A percentile compares a stretch with the other conserved stretches of the same genome.
Evolutionary conservation across 331 rosid species (phyloP).

Genomic region (Quercus phellos): DNA sequence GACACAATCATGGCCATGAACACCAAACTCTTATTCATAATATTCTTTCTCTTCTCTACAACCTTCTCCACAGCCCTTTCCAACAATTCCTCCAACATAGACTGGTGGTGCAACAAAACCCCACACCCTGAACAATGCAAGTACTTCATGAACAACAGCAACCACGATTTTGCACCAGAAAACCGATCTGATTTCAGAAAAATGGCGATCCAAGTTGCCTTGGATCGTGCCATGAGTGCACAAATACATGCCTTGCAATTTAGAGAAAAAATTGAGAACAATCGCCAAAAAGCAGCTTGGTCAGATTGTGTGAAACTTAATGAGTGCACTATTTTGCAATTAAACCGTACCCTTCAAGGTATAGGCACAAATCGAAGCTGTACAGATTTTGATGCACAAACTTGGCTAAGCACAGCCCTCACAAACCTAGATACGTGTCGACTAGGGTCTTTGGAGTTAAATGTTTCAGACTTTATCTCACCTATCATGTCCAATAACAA

Average conservation of each 20-base stretch:
- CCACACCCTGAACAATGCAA: conserved; percentile 73
- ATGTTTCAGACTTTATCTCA: conserved; percentile 28
- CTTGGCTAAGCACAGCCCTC: conserved; percentile 86
- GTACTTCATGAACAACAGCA: conserved; percentile 36
- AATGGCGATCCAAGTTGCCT: conserved; percentile 36
- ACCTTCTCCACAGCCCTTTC: conserved; percentile 40
- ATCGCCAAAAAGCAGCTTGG: conserved; percentile 39
- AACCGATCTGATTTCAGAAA: conserved; percentile 46
- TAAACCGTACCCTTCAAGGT: conserved; percentile 54
- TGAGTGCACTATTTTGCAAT: conserved; percentile 47
- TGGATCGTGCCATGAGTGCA: conserved; percentile 40
- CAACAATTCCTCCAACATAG: conserved; percentile 28
- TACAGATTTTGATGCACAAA: conserved; percentile 64
- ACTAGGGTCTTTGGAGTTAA: conserved; percentile 44
- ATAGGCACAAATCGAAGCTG: conserved; percentile 17
- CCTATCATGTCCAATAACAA: conserved; percentile 32
- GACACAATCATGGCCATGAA: conserved; percentile 26
- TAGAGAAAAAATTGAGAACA: conserved; percentile 6
- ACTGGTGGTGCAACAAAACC: conserved; percentile 72
- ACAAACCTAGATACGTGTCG: conserved; percentile 62
- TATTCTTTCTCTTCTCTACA: conserved; percentile 27
- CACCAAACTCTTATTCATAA: conserved; percentile 2
- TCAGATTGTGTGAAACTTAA: conserved; percentile 62
- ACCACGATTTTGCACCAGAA: conserved; percentile 26
- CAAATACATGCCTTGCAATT: conserved; percentile 5